A percentile compares a stretch with the other conserved stretches of the same genome.
These are phyloP conservation scores for Solanum rostratum DNA, from an alignment of 257 asterid genomes.

Conservation along the genomic window DNA sequence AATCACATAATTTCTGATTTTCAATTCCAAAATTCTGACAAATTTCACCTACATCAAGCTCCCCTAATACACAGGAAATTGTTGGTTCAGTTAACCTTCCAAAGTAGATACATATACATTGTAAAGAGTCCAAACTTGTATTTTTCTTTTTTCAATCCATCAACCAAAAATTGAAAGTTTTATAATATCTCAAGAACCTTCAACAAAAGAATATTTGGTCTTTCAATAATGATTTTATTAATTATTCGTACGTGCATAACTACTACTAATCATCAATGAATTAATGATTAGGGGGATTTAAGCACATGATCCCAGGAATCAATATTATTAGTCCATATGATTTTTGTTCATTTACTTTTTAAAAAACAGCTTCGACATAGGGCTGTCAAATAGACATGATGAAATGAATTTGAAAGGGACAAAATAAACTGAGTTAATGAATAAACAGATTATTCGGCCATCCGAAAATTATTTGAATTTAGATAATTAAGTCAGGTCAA, in stretches of 20 bases:
- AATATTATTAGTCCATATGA: neutral
- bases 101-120: neutral
- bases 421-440: neutral
- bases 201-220: neutral
- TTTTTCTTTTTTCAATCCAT: neutral
- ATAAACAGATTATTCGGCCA: neutral
- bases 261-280: neutral
- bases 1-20: neutral
- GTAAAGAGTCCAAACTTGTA: neutral
- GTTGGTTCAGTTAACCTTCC: conserved; percentile 1
- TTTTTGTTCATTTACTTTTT: neutral
- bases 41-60: neutral
- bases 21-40: neutral
- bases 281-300: neutral
- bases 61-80: neutral
- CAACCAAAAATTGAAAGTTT: neutral
- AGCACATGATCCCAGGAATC: neutral
- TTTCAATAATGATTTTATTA: neutral
- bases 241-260: neutral
- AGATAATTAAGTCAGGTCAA: neutral
- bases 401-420: no score
- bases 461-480: neutral
- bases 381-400: neutral
- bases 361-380: no score
- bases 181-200: neutral